These are phyloP conservation scores for Chaetomiaceae sp. DNA, from an alignment of 2,329 filamentous ascomycete genomes.

Conservation along the genomic window DNA sequence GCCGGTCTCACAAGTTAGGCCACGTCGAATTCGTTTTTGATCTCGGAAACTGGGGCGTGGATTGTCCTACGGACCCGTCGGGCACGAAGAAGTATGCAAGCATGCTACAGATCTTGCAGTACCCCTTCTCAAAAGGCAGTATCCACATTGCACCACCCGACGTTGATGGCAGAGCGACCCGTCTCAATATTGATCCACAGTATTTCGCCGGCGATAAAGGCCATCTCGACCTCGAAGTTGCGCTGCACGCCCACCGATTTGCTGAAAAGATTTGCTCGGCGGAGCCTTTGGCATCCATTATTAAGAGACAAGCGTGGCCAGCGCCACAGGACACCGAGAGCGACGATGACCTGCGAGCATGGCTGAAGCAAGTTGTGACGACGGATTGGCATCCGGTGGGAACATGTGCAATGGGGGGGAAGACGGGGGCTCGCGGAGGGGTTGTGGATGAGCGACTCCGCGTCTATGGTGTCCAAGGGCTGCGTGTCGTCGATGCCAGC, in stretches of 20 bases:
- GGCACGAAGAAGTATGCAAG: constrained; percentile 43
- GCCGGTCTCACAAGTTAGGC: constrained; percentile 31
- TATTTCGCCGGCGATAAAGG: constrained; percentile 40
- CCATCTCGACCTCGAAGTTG: constrained; percentile 25
- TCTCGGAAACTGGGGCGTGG: constrained; percentile 43
- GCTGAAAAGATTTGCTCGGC: constrained; percentile 22
- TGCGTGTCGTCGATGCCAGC: constrained; percentile 46
- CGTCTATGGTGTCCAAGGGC: constrained; percentile 43
- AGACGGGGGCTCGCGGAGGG: constrained; percentile 33
- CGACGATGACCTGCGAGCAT: constrained; percentile 16
- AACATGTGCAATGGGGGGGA: constrained; percentile 43
- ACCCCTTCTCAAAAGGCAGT: constrained; percentile 46
- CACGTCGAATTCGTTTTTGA: constrained; percentile 49
- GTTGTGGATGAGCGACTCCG: constrained; percentile 41
- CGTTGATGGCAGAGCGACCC: background rate
- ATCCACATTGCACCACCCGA: constrained; percentile 39
- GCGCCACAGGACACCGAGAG: background rate
- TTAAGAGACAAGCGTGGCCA: constrained; percentile 18
- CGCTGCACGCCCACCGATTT: constrained; percentile 20
- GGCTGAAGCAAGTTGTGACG: constrained; percentile 19
- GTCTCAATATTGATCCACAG: constrained; percentile 37
- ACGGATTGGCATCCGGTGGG: constrained; percentile 39
- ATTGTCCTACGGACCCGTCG: constrained; percentile 29
- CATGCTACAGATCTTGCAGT: constrained; percentile 47
- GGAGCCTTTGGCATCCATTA: constrained; percentile 21